Percentiles rank a stretch among this genome's conserved stretches.
Conservation (phyloP, 2,329 filamentous ascomycete genomes). For the Colletotrichum coccodes region DNA sequence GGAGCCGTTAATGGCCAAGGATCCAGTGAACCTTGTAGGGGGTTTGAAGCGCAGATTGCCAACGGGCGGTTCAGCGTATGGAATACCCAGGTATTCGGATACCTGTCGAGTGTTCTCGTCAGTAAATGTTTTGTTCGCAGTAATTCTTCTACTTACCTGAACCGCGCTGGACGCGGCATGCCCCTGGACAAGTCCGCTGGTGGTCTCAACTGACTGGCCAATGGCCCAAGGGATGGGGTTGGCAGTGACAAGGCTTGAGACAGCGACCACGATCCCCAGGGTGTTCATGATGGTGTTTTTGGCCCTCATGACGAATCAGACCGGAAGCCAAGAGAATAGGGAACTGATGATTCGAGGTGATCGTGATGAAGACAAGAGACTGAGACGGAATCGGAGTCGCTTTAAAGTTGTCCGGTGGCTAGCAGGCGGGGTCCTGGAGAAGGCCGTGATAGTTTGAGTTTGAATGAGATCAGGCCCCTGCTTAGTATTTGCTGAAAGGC, state of each 20-base stretch:
- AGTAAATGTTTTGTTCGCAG: not conserved
- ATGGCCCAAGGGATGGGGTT: conserved; percentile 16
- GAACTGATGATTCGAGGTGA: not conserved
- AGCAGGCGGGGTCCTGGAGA: not conserved
- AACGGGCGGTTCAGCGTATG: conserved; percentile 41
- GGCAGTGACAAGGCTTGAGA: conserved; percentile 3
- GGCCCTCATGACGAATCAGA: conserved; percentile 14
- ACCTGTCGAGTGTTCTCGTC: not conserved
- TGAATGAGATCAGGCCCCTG: not conserved
- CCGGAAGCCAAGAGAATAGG: not conserved
- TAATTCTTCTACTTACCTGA: not conserved
- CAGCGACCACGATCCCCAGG: conserved; percentile 1
- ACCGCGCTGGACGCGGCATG: conserved; percentile 16
- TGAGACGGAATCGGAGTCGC: not conserved
- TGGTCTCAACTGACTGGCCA: conserved; percentile 18
- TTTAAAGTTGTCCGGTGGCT: not conserved
- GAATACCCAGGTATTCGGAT: conserved; percentile 48
- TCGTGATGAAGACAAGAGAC: not conserved
- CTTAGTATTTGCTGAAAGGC: not conserved
- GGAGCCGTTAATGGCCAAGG: conserved; percentile 10
- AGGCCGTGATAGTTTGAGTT: not conserved
- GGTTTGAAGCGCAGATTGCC: conserved; percentile 57
- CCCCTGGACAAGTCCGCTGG: conserved; percentile 17
- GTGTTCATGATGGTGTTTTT: conserved; percentile 2
- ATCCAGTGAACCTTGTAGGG: conserved; percentile 1